Percentiles rank a stretch among this genome's conserved stretches.
Conservation (phyloP, 257 asterid genomes). For the Fraxinus anomala region DNA sequence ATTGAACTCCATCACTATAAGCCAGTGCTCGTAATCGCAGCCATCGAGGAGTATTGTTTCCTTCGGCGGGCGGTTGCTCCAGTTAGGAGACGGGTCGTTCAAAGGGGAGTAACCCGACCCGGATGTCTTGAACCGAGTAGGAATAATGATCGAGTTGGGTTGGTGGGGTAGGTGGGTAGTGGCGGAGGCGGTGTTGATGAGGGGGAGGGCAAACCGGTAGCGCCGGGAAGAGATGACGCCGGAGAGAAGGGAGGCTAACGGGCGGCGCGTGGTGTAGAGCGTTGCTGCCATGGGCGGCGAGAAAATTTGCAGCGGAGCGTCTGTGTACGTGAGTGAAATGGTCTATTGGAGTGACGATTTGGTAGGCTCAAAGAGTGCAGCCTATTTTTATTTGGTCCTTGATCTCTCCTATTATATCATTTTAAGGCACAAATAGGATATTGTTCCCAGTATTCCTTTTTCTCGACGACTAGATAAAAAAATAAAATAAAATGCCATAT, state of each 20-base stretch:
- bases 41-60: conserved; percentile 90
- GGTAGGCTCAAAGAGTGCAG: background rate
- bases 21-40: conserved; percentile 97
- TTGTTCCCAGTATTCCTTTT: too few species aligned
- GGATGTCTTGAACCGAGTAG: conserved; percentile 59
- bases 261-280: conserved; percentile 64
- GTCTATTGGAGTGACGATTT: background rate
- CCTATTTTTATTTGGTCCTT: background rate
- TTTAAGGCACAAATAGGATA: too few species aligned
- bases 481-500: too few species aligned
- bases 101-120: conserved; percentile 80
- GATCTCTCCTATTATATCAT: too few species aligned
- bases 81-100: conserved; percentile 93
- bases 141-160: conserved; percentile 23
- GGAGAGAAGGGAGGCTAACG: conserved; percentile 49
- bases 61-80: conserved; percentile 97
- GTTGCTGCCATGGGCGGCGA: conserved; percentile 51
- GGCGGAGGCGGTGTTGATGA: conserved; percentile 31
- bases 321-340: background rate
- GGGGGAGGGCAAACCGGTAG: conserved; percentile 44
- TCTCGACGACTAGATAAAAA: too few species aligned
- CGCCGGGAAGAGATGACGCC: conserved; percentile 49
- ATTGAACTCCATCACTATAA: conserved; percentile 77
- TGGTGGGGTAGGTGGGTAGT: conserved; percentile 16
- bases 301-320: too few species aligned